phyloP scores from a whole-genome alignment of 495 filamentous ascomycete genomes.

The Corynascus novoguineensis region DNA sequence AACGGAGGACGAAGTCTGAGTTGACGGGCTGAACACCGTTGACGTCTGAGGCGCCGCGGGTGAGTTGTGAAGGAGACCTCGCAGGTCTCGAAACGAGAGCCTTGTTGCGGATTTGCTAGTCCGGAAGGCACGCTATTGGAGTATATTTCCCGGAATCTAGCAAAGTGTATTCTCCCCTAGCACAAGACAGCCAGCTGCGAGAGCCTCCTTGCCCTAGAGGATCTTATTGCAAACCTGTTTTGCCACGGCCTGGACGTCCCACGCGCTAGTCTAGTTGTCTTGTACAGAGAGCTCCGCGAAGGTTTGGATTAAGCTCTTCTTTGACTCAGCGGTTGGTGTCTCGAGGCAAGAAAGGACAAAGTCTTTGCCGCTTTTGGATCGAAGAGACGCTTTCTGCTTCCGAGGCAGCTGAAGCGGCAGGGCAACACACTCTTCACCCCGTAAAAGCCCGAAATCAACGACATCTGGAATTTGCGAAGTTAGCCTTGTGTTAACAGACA shows the following conservation, averaged over 20 bases:
- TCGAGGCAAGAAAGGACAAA: conserved; percentile 42
- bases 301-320: conserved; percentile 22
- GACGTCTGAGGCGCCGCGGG: not conserved
- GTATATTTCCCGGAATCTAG: conserved; percentile 38
- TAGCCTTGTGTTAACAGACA: conserved; percentile 56
- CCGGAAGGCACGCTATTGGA: conserved; percentile 40
- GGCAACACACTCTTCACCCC: conserved; percentile 40
- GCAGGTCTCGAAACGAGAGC: not conserved
- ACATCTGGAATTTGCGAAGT: conserved; percentile 56
- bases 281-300: conserved; percentile 44
- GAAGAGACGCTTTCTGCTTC: conserved; percentile 21
- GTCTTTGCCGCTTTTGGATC: conserved; percentile 20
- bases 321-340: conserved; percentile 15
- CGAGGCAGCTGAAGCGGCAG: conserved; percentile 31
- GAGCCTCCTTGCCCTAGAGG: conserved; percentile 30
- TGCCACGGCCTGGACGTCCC: conserved; percentile 56
- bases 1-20: not conserved
- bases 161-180: conserved; percentile 35
- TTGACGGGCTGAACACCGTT: too few species aligned
- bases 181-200: conserved; percentile 9
- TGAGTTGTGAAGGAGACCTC: not conserved
- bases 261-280: conserved; percentile 61
- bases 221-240: conserved; percentile 47
- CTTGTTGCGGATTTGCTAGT: not conserved
- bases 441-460: conserved; percentile 47